Percentiles rank a stretch among this genome's conserved stretches.
Conservation (phyloP, 2,329 filamentous ascomycete genomes). For the Knufia fluminis region DNA sequence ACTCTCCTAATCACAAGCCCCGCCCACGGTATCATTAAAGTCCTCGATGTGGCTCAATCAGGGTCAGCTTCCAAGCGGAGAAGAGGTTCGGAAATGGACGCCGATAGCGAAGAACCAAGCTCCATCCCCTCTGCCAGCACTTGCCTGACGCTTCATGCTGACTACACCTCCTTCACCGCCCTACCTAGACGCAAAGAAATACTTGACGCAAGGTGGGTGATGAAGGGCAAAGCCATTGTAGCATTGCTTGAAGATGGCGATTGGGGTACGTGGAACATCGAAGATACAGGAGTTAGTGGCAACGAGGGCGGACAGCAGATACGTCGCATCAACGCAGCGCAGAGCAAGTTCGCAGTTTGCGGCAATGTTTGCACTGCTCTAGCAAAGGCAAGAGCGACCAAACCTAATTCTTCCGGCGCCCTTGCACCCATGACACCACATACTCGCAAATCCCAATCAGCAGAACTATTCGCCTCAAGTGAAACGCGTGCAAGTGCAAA, state of each 20-base stretch:
- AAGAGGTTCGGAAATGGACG: neutral
- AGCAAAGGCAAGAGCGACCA: constrained; percentile 7
- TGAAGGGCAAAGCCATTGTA: constrained; percentile 36
- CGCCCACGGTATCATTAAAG: constrained; percentile 43
- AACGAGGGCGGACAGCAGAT: constrained; percentile 25
- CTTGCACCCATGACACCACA: constrained; percentile 41
- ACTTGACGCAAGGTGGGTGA: constrained; percentile 38
- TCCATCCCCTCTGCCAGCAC: neutral
- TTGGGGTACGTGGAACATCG: constrained; percentile 43
- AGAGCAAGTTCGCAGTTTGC: constrained; percentile 34
- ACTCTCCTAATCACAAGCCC: constrained; percentile 47
- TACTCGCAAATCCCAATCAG: constrained; percentile 35
- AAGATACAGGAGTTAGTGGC: constrained; percentile 32
- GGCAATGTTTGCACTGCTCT: constrained; percentile 28
- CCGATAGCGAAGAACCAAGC: neutral
- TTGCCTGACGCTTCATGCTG: constrained; percentile 34
- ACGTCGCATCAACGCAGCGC: constrained; percentile 16
- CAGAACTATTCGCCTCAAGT: constrained; percentile 33
- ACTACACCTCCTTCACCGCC: constrained; percentile 28
- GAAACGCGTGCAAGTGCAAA: neutral
- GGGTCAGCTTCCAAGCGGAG: neutral
- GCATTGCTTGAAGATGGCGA: constrained; percentile 38
- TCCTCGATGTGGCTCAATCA: neutral
- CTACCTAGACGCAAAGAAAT: constrained; percentile 33
- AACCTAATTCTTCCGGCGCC: constrained; percentile 9